Evolutionary conservation across 495 filamentous ascomycete genomes (phyloP).

Genomic region (Amphirosellinia nigrospora): DNA sequence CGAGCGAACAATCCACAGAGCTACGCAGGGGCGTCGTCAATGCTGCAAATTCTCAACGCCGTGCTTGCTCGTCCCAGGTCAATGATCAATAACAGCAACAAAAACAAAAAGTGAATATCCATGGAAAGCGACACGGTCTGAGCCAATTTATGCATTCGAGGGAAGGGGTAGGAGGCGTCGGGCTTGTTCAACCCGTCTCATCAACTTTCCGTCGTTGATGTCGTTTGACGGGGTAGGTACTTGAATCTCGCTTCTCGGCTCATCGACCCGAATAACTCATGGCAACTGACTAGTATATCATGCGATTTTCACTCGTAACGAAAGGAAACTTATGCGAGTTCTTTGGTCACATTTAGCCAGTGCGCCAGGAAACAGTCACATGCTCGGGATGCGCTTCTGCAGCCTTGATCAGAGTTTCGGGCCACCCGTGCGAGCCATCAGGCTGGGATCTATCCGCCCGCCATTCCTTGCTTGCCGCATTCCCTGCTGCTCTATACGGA

Average conservation of each 20-base stretch:
- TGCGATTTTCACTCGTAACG: slow-evolving; percentile 20
- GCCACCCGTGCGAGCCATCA: slow-evolving; percentile 43
- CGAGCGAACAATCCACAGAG: slow-evolving; percentile 1
- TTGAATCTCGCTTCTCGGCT: slow-evolving; percentile 15
- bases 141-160: neutral
- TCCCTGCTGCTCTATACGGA: slow-evolving; percentile 27
- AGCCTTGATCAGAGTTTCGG: slow-evolving; percentile 45
- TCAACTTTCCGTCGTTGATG: neutral
- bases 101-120: neutral
- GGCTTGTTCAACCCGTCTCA: neutral
- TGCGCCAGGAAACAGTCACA: slow-evolving; percentile 28
- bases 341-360: slow-evolving; percentile 36
- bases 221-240: neutral
- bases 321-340: slow-evolving; percentile 26
- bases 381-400: slow-evolving; percentile 32
- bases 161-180: neutral
- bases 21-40: neutral
- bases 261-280: slow-evolving; percentile 15
- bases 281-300: neutral
- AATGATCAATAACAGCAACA: neutral
- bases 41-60: neutral
- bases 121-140: neutral
- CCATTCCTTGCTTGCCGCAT: slow-evolving; percentile 43
- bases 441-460: slow-evolving; percentile 46
- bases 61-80: neutral